A percentile compares a stretch with the other conserved stretches of the same genome.
phyloP scores from a whole-genome alignment of 495 filamentous ascomycete genomes.

The Aspergillus sclerotioniger region DNA sequence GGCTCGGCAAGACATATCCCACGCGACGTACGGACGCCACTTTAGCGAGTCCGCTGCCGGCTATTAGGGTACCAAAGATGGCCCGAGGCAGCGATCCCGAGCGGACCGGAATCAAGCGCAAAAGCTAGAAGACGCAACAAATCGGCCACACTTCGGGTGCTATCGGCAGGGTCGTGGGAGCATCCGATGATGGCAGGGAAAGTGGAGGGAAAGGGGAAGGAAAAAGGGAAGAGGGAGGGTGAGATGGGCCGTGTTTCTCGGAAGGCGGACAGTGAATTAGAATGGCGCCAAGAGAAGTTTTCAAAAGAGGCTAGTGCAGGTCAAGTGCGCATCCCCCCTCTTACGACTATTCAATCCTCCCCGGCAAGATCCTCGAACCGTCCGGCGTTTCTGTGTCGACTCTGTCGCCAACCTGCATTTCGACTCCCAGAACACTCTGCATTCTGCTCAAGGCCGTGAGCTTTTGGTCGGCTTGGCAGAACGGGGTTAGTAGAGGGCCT shows the following conservation, averaged over 20 bases:
- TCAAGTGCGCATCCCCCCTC: slow-evolving; percentile 27
- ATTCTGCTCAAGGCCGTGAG: neutral
- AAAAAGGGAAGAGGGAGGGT: neutral
- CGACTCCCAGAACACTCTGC: neutral
- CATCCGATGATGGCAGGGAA: neutral
- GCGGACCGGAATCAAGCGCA: slow-evolving; percentile 11
- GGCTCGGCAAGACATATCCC: slow-evolving; percentile 17
- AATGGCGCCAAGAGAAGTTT: slow-evolving; percentile 24
- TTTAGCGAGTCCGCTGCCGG: slow-evolving; percentile 5
- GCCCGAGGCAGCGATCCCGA: slow-evolving; percentile 2
- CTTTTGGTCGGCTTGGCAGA: slow-evolving; percentile 18
- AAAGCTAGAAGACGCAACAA: neutral
- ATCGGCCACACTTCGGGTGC: neutral
- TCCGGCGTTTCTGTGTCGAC: slow-evolving; percentile 4
- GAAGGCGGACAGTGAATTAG: slow-evolving; percentile 8
- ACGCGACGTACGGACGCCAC: neutral
- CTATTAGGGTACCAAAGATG: neutral
- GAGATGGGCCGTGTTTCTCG: neutral
- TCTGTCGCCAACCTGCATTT: slow-evolving; percentile 9
- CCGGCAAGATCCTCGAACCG: slow-evolving; percentile 24
- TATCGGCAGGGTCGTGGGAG: neutral
- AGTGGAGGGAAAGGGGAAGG: neutral
- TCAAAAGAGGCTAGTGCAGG: slow-evolving; percentile 21
- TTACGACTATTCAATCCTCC: slow-evolving; percentile 29
- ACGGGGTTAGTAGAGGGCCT: slow-evolving; percentile 18